phyloP scores from a whole-genome alignment of 108 stramenopile genomes.

The Skeletonema potamos region DNA sequence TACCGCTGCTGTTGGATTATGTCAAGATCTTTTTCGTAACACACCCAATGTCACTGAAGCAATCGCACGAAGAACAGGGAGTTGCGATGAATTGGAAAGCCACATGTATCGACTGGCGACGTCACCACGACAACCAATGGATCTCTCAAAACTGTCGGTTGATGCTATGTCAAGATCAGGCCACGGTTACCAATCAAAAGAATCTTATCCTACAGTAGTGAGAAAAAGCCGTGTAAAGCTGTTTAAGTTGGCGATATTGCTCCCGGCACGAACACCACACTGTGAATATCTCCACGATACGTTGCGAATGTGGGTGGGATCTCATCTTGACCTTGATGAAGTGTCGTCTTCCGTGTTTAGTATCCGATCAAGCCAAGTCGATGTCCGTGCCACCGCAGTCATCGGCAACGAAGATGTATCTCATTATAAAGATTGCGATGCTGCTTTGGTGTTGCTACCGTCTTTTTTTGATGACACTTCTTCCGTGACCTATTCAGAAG shows the following conservation, averaged over 20 bases:
- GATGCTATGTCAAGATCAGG: not conserved
- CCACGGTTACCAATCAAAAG: not conserved
- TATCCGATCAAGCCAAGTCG: slow-evolving; percentile 6
- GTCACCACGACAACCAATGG: slow-evolving; percentile 15
- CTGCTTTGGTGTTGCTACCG: slow-evolving; percentile 35
- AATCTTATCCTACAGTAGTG: not conserved
- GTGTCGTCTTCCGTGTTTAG: slow-evolving; percentile 9
- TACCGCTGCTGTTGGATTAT: not conserved
- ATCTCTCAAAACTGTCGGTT: slow-evolving; percentile 26
- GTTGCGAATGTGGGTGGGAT: slow-evolving; percentile 39
- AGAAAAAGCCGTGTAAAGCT: slow-evolving; percentile 1
- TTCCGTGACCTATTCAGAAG: slow-evolving; percentile 13
- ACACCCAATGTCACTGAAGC: not conserved
- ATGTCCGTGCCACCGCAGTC: slow-evolving; percentile 33
- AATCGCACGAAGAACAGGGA: not conserved
- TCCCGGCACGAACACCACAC: slow-evolving; percentile 12
- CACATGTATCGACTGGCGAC: slow-evolving; percentile 43
- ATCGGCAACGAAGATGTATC: slow-evolving; percentile 31
- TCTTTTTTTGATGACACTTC: not conserved
- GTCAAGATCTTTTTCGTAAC: not conserved
- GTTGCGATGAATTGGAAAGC: slow-evolving; percentile 7
- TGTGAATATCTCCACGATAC: slow-evolving; percentile 15
- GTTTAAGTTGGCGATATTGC: slow-evolving; percentile 37
- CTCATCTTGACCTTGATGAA: slow-evolving; percentile 16
- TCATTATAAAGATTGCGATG: slow-evolving; percentile 32